Conservation (phyloP, 208 protist genomes). For the Acanthamoeba sp. region DNA sequence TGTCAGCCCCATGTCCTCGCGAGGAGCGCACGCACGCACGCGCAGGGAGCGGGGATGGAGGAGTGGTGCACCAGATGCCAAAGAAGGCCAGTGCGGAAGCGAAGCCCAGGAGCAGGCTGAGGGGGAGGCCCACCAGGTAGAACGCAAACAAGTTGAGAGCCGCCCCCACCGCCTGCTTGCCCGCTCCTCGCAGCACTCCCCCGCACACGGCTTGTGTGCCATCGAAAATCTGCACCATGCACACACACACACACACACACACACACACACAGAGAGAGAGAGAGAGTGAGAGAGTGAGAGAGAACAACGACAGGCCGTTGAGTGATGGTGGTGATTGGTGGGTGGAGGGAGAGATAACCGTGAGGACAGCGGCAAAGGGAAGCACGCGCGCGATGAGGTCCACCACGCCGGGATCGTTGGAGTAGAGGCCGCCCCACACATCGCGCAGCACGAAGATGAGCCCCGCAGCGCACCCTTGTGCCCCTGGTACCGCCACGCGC, state of each 20-base stretch:
- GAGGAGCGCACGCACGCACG: no score
- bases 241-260: neutral
- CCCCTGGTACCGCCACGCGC: neutral
- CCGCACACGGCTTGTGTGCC: slow-evolving; percentile 8
- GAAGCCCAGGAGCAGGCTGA: slow-evolving; percentile 55
- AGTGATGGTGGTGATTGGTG: neutral
- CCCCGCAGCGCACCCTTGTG: neutral
- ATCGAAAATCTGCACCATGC: neutral
- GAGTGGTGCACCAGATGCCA: slow-evolving; percentile 12
- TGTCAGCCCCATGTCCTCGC: no score
- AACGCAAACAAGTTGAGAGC: slow-evolving; percentile 43
- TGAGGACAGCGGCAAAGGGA: slow-evolving; percentile 28
- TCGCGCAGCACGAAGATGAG: neutral
- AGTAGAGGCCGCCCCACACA: slow-evolving; percentile 42
- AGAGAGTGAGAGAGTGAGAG: no score
- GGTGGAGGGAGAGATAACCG: neutral
- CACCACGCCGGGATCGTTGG: slow-evolving; percentile 1
- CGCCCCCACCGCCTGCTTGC: slow-evolving; percentile 40
- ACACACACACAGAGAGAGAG: no score
- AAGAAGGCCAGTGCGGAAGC: slow-evolving; percentile 8
- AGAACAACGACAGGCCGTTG: no score
- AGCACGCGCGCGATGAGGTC: neutral
- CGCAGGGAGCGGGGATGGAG: neutral
- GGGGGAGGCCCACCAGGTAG: neutral
- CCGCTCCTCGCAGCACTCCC: neutral